Evolutionary conservation across 495 filamentous ascomycete genomes (phyloP), one percentile per base, ranked within the genome.

Genomic region (Neurospora tetraspora): DNA sequence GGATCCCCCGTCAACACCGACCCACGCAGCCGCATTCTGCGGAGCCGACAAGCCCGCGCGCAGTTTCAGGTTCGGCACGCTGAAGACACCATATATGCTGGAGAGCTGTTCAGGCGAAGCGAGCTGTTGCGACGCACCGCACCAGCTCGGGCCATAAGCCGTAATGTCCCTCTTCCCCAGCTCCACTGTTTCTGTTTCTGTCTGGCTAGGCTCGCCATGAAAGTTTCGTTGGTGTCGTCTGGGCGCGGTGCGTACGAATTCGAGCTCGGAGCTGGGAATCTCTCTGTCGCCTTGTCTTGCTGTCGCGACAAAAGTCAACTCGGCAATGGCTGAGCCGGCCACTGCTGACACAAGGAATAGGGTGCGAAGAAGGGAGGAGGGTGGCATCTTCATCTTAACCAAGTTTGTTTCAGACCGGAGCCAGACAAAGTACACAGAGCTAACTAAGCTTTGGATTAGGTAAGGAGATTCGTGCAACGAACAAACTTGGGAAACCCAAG

Each of bases 71-170:
- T 75, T 70, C 27, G 78, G 78, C 2, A 72, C 75, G 3, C 71
- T 76, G 71, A 80, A 77, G 69, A 74, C 78, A 1, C 72, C 72
- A 20, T 76, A 76, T n/a, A 75, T 71, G 71, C 71, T 79, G 68
- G 47, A 34, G 70, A 77, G 69, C 16, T 70, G 69, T 39, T 80
- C 75, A 4, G 72, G n/a, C 34, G 65, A 18, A 7, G 59, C 70
- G 39, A 69, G 65, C 45, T 75, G 77, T 69, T 79, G 74, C 38
- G 77, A 75, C 7, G 78, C 78, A 23, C 78, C 80, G 71, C 78
- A 81, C 80, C 78, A 81, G 75, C 79, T 78, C 10, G 74, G 72
- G 47, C 77, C 77, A 70, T 76, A 77, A 73, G 75, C 76, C 71
- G 78, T 69, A 27, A 39, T n/a, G 65, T 76, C 71, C 12, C 77